Base-by-base conservation (phyloP, 2,329 filamentous ascomycete species). In the Ophiocordyceps robertsii region DNA sequence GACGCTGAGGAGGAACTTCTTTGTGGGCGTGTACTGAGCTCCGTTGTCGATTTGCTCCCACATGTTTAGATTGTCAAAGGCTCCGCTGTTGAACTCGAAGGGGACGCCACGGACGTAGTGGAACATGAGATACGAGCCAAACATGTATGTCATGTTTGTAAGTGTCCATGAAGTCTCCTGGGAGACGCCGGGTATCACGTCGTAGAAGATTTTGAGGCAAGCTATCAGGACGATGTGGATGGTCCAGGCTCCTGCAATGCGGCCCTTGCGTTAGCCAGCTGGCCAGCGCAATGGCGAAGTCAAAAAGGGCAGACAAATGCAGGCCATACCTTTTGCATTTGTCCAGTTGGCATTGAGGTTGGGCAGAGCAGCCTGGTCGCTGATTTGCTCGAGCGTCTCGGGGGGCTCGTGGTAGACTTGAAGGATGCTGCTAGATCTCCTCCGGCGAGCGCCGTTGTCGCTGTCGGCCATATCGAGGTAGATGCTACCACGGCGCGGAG, bases 41-140 rank as follows among this genome's bases (percentile, higher is more conserved):
- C 92, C 92, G 57, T 96, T 93, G 70, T 98, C 92, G 62, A 98
- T 98, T 68, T 98, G 92, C 70, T 98, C 92, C 92, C 92, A 98
- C 92, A 98, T 96, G 69, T 96, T 98, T 58, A 98, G 75, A 64
- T 98, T 96, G 72, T 98, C 92, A 65, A 96, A 98, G 53, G 92
- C 92, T 46, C 92, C 92, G 44, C 86, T 83, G 61, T 98, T 98
- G 75, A 98, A 98, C 64, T 98, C 92, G 60, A 98, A 98, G 6
- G 92, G 92, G 38, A 96, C 87, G 53, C 92, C 92, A 59, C 90
- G 87, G 53, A 98, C 92, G 73, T 87, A 95, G 67, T 98, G 92
- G 67, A 98, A 98, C 92, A 98, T 98, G 64, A 98, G 78, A 65
- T 96, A 98, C 36, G 90, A 95, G 56, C 88, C 89, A 57, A 92